Conservation (phyloP, 495 filamentous ascomycete species). For the Talaromyces liani region DNA sequence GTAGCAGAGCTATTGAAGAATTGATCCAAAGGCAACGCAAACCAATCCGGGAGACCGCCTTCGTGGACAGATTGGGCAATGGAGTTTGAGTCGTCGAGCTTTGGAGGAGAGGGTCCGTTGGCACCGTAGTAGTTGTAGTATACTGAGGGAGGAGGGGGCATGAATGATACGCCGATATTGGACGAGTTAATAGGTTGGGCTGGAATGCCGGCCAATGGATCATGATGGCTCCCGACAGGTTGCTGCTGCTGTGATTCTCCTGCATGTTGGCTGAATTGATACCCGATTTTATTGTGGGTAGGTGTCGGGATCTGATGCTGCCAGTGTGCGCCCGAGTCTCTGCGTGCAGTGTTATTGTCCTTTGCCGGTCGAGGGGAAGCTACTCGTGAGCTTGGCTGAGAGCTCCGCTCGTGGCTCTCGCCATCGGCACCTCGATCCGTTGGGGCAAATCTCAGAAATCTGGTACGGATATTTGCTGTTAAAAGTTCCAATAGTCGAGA, state of each 20-base stretch:
- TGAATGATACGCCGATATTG: conserved; percentile 40
- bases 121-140: conserved; percentile 42
- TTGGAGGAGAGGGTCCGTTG: conserved; percentile 25
- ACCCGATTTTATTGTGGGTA: conserved; percentile 9
- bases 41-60: conserved; percentile 34
- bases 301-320: conserved; percentile 14
- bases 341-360: conserved; percentile 16
- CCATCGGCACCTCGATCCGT: conserved; percentile 35
- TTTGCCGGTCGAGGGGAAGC: conserved; percentile 32
- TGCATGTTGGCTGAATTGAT: conserved; percentile 1
- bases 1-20: conserved; percentile 44
- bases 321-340: conserved; percentile 28
- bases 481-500: conserved; percentile 84
- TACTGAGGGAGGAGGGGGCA: conserved; percentile 41
- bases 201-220: conserved; percentile 38
- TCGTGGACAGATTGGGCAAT: conserved; percentile 13
- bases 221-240: conserved; percentile 27
- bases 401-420: conserved; percentile 31
- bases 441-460: conserved; percentile 57
- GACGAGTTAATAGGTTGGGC: conserved; percentile 42
- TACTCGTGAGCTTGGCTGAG: conserved; percentile 25
- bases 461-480: conserved; percentile 62
- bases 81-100: conserved; percentile 19
- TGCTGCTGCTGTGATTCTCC: conserved; percentile 14
- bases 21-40: conserved; percentile 41